A percentile compares a stretch with the other conserved stretches of the same genome.
Evolutionary conservation across 1,139 yeast species (phyloP).

Genomic region (Geotrichum aggregatum): DNA sequence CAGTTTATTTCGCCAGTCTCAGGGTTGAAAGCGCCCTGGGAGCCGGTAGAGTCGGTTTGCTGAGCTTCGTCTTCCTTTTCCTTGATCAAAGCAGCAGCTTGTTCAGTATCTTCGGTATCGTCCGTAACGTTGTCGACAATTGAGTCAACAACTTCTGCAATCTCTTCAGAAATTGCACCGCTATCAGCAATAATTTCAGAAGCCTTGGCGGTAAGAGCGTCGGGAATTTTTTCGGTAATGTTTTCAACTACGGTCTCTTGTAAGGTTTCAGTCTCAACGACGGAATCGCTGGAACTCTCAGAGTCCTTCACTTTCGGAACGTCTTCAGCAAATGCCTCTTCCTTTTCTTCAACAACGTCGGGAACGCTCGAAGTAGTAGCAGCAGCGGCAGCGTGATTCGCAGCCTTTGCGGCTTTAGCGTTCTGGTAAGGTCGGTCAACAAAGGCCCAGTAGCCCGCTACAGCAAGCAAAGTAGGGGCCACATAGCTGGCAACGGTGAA

Average conservation of each 20-base stretch:
- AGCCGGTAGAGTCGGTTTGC: slow-evolving; percentile 20
- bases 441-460: slow-evolving; percentile 15
- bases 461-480: slow-evolving; percentile 17
- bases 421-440: slow-evolving; percentile 12
- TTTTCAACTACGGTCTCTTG: background rate
- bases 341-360: slow-evolving; percentile 4
- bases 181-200: background rate
- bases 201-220: too few species aligned
- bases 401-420: background rate
- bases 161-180: background rate
- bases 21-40: slow-evolving; percentile 69
- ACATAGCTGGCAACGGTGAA: slow-evolving; percentile 3
- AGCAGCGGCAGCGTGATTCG: background rate
- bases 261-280: background rate
- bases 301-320: background rate
- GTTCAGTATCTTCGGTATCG: slow-evolving; percentile 12
- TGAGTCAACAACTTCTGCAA: slow-evolving; percentile 13
- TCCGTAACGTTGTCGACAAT: too few species aligned
- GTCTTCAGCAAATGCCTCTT: background rate
- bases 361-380: slow-evolving; percentile 7
- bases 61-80: background rate
- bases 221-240: background rate
- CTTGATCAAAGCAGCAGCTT: too few species aligned
- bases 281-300: background rate
- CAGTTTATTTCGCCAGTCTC: slow-evolving; percentile 99